Percentiles rank a stretch among this genome's conserved stretches.
These are phyloP conservation scores for Gnomoniopsis sp. DNA, from an alignment of 2,329 filamentous ascomycete genomes.

Conservation along the genomic window DNA sequence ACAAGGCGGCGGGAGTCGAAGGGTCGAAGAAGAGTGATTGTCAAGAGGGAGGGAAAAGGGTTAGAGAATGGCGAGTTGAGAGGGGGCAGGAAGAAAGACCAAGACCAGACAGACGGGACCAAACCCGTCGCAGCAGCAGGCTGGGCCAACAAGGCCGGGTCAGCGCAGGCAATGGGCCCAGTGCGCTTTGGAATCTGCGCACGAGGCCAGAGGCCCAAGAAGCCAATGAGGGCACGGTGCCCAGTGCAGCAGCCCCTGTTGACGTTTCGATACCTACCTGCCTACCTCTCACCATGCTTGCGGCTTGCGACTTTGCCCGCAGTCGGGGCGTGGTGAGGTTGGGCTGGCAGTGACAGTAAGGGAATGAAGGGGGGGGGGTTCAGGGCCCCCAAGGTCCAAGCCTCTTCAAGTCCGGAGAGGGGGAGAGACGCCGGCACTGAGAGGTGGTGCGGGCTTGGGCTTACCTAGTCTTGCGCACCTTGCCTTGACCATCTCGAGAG, in stretches of 20 bases:
- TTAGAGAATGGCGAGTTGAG: slow-evolving; percentile 12
- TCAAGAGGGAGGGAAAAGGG: slow-evolving; percentile 14
- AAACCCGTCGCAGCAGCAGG: slow-evolving; percentile 3
- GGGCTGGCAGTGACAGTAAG: background rate
- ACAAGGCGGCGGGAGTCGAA: background rate
- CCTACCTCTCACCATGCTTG: background rate
- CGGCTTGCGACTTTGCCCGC: too few relatives aligned
- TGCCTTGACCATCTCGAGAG: too few relatives aligned
- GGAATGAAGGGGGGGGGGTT: too few relatives aligned
- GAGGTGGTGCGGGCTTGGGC: too few relatives aligned
- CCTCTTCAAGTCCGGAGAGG: too few relatives aligned
- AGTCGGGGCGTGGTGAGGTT: background rate
- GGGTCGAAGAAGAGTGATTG: slow-evolving; percentile 4
- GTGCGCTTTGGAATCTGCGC: background rate
- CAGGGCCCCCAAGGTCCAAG: too few relatives aligned
- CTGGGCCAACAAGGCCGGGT: background rate
- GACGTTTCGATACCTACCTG: background rate
- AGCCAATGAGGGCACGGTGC: background rate
- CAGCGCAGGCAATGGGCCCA: background rate
- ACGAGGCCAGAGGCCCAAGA: background rate
- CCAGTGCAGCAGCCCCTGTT: background rate
- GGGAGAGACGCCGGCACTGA: too few relatives aligned
- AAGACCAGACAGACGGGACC: slow-evolving; percentile 6
- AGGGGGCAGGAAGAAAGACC: slow-evolving; percentile 11
- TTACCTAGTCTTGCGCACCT: too few relatives aligned